phyloP scores from a whole-genome alignment of 495 filamentous ascomycete genomes.

The Penicillium turbatum region DNA sequence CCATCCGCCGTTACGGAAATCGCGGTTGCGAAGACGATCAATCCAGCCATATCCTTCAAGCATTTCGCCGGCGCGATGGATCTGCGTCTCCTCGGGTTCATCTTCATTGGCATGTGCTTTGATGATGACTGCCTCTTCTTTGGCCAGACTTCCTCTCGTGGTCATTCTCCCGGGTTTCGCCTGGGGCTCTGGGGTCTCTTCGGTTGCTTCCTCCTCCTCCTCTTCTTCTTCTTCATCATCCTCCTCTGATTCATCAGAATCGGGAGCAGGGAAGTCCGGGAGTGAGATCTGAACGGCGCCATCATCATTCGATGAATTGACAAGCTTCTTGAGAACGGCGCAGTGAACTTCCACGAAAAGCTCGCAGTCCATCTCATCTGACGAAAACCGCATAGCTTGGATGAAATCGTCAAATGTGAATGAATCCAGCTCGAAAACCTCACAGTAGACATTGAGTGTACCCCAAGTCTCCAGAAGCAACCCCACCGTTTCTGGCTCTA shows the following conservation, averaged over 20 bases:
- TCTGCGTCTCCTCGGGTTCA: conserved; percentile 36
- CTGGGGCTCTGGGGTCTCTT: conserved; percentile 39
- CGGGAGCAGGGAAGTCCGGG: conserved; percentile 67
- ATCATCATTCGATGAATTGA: conserved; percentile 64
- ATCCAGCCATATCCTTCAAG: conserved; percentile 69
- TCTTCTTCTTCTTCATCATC: conserved; percentile 55
- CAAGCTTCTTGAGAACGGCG: conserved; percentile 80
- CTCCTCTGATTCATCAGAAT: conserved; percentile 56
- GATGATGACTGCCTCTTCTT: conserved; percentile 65
- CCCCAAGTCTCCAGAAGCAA: conserved; percentile 87
- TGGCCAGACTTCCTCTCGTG: conserved; percentile 79
- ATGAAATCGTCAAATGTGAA: conserved; percentile 97
- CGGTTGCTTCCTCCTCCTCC: conserved; percentile 33
- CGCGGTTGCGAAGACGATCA: conserved; percentile 71
- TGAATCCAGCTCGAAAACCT: conserved; percentile 87
- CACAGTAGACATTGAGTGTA: conserved; percentile 91
- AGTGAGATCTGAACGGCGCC: conserved; percentile 76
- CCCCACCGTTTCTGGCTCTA: conserved; percentile 76
- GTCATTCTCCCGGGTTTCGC: conserved; percentile 64
- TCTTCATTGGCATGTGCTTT: conserved; percentile 44
- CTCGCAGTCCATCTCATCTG: conserved; percentile 75
- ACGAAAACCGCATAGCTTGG: conserved; percentile 77
- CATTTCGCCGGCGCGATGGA: conserved; percentile 78
- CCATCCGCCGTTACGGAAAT: conserved; percentile 91
- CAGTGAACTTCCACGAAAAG: conserved; percentile 90